Conservation (phyloP, 495 filamentous ascomycete species). For the Friedmanniomyces endolithicus region DNA sequence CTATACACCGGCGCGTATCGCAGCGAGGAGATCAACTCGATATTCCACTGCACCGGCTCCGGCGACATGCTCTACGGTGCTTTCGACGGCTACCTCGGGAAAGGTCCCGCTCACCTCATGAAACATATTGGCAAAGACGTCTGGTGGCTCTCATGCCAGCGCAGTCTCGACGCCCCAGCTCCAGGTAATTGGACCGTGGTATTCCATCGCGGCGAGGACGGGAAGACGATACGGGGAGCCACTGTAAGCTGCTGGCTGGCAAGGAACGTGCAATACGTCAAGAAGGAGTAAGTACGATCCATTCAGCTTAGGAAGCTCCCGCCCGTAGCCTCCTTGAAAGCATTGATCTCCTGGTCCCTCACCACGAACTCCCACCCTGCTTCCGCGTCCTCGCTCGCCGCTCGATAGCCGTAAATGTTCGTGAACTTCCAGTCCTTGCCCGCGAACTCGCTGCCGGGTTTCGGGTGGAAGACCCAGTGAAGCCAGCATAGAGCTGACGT, state of each 20-base stretch:
- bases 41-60: conserved; percentile 1
- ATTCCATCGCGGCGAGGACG: conserved; percentile 2
- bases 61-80: conserved; percentile 8
- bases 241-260: conserved; percentile 13
- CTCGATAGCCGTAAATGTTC: conserved; percentile 12
- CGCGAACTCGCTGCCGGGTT: conserved; percentile 1
- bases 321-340: conserved; percentile 1
- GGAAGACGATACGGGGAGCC: not conserved
- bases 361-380: conserved; percentile 11
- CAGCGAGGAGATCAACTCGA: conserved; percentile 3
- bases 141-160: not conserved
- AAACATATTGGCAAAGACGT: conserved; percentile 2
- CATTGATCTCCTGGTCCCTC: conserved; percentile 5
- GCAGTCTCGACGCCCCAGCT: conserved; percentile 5
- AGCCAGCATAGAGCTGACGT: conserved; percentile 8
- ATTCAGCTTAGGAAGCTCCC: not conserved
- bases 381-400: not conserved
- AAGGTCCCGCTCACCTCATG: conserved; percentile 11
- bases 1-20: conserved; percentile 4
- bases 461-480: conserved; percentile 3
- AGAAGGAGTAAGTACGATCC: not conserved
- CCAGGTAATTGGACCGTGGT: conserved; percentile 16
- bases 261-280: conserved; percentile 5
- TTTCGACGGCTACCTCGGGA: conserved; percentile 11
- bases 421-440: conserved; percentile 8